Conservation (phyloP, 2,329 filamentous ascomycete genomes). For the Rutstroemia sp. region DNA sequence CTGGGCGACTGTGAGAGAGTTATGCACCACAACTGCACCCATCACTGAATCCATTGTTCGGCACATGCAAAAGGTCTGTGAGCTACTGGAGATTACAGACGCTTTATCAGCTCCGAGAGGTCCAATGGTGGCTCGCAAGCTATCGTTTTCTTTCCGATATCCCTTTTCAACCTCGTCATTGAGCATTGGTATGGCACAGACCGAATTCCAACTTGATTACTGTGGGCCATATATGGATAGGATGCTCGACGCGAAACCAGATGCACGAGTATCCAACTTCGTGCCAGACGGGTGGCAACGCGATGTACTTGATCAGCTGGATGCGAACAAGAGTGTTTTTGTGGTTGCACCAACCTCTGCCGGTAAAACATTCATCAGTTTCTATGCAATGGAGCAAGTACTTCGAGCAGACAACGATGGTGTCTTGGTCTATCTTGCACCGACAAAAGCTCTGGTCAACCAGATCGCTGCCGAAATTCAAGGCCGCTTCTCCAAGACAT, state of each 20-base stretch:
- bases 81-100: constrained; percentile 30
- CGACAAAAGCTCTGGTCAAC: constrained; percentile 76
- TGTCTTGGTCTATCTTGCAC: constrained; percentile 71
- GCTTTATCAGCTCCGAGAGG: constrained; percentile 19
- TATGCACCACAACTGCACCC: constrained; percentile 31
- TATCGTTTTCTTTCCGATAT: constrained; percentile 40
- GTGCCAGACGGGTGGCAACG: constrained; percentile 72
- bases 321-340: constrained; percentile 61
- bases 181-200: constrained; percentile 33
- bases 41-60: constrained; percentile 36
- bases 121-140: constrained; percentile 29
- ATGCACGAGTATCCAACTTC: constrained; percentile 60
- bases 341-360: constrained; percentile 73
- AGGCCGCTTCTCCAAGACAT: constrained; percentile 61
- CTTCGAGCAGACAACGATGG: constrained; percentile 60
- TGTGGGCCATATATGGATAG: constrained; percentile 69
- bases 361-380: constrained; percentile 78
- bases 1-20: constrained; percentile 36
- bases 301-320: constrained; percentile 65
- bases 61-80: constrained; percentile 29
- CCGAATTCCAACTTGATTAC: constrained; percentile 59
- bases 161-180: constrained; percentile 25
- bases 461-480: constrained; percentile 76
- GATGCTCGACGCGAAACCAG: constrained; percentile 60
- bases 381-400: constrained; percentile 76